phyloP scores from a whole-genome alignment of 2,329 filamentous ascomycete species.

The Exophiala xenobiotica region DNA sequence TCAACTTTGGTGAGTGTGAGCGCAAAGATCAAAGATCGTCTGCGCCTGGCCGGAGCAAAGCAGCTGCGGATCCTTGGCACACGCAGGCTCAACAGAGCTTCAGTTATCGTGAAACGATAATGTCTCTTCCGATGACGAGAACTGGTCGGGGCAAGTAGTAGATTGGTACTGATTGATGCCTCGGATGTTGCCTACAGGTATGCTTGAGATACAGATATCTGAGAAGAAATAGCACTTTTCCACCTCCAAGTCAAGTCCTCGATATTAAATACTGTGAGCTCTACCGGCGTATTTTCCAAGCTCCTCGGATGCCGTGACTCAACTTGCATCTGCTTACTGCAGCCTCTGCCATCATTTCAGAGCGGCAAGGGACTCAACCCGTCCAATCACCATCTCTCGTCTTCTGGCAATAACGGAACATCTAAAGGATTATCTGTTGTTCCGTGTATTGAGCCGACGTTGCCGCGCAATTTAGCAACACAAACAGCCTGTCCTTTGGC shows the following conservation, averaged over 20 bases:
- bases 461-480: background rate
- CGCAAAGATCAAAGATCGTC: background rate
- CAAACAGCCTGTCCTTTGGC: too few relatives aligned
- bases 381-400: constrained; percentile 2
- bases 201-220: too few relatives aligned
- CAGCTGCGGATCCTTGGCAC: constrained; percentile 4
- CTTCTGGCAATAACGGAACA: background rate
- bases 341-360: constrained; percentile 8
- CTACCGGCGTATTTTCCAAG: background rate
- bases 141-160: constrained; percentile 4
- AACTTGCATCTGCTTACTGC: constrained; percentile 21
- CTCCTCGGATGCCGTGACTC: constrained; percentile 12
- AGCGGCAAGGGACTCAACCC: constrained; percentile 16
- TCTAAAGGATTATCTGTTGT: background rate
- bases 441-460: background rate
- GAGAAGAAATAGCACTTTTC: too few relatives aligned
- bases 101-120: constrained; percentile 13
- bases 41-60: background rate
- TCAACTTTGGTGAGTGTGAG: background rate
- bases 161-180: background rate
- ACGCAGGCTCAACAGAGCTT: background rate
- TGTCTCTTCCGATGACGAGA: constrained; percentile 1
- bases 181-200: background rate
- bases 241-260: too few relatives aligned
- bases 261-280: background rate